Base-by-base conservation (phyloP, 129 eudicot species). In the Ambrosia artemisiifolia region DNA sequence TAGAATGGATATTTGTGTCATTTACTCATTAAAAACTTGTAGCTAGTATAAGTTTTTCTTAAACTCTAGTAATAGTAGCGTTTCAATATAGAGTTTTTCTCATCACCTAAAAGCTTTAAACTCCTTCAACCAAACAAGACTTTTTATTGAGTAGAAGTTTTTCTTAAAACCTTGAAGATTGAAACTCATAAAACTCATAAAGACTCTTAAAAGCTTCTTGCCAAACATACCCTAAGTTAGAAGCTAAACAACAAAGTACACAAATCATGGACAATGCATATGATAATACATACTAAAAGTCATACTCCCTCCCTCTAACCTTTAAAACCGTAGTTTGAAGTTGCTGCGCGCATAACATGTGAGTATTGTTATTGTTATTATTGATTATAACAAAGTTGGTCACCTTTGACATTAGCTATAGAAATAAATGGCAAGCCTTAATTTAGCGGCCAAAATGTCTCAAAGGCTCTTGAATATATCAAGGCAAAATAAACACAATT, bases 291-390 rank as follows among this genome's bases (percentile, higher is more conserved):
- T 70, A 28, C 65, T 14, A 44, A 9, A 63, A 63, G 68, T 35
- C 66, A 6, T 33, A 33, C 42, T 6, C 44, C 42, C 65, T 30
- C 38, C 66, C 2, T 32, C 14, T 32, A 32, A 32, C 43, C 66
- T 32, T 13, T 13, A 6, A 14, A 61, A 35, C n/a, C 7, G 12
- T 7, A 33, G 66, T 12, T 61, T 5, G 20, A 63, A 24, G 48
- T 63, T 63, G 30, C 49, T 63, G 16, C 28, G 28, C 28, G 28
- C 68, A 63, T n/a, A 63, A 16, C 68, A 63, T 36, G 68, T 63
- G 47, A 35, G 3, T 63, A 63, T 63, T 34, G 3, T 63, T 7
- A 34, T 7, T 28, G 47, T 36, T 34, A 13, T 35, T 32, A n/a
- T 14, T n/a, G 28, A 24, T 0, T 24, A 24, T 1, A 24, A 24